Evolutionary conservation across 495 filamentous ascomycete species (phyloP), one percentile per base, ranked within the genome.

Genomic region (Talaromyces ruber): DNA sequence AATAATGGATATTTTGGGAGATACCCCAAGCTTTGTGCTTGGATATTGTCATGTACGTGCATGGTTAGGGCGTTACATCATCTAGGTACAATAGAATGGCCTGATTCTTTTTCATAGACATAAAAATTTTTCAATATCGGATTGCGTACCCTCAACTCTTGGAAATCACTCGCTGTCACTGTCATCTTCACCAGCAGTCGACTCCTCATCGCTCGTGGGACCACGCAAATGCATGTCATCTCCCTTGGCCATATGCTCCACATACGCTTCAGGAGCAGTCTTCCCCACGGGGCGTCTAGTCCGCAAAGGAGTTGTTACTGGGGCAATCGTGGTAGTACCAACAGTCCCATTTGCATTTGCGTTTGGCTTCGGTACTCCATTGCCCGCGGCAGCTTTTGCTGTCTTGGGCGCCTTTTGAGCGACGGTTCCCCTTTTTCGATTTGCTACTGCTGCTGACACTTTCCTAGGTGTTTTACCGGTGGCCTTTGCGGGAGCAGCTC

Each of bases 11-110:
- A 54, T 26, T 54, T 54, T 47, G 43, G 51, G 22, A 28, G 21
- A 54, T 54, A 54, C 51, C 26, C 14, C 22, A 26, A 24, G 8
- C 22, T 64, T 62, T 55, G 52, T 65, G 51, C 22, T 52, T 52
- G 21, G 22, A 25, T 14, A 4, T 28, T 28, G 51, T 25, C 51
- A n/a, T 28, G 34, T 54, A 14, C 26, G 28, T 54, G 51, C 51
- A 54, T 54, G 22, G 22, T 54, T 24, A 54, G 51, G 64, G 70
- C 64, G 67, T 64, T 59, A 25, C 52, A 28, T 28, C 29, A 45
- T 47, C 24, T 39, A 54, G 51, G 62, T 60, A 63, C 62, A 60
- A 53, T 63, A 63, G 34, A 53, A 29, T 18, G 4, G 21, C 11
- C n/a, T n/a, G n/a, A n/a, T 47, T 47, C 18, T 47, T 12, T 21